Conservation (phyloP, 306 rosid genomes). For the Hippophae tibetana region DNA sequence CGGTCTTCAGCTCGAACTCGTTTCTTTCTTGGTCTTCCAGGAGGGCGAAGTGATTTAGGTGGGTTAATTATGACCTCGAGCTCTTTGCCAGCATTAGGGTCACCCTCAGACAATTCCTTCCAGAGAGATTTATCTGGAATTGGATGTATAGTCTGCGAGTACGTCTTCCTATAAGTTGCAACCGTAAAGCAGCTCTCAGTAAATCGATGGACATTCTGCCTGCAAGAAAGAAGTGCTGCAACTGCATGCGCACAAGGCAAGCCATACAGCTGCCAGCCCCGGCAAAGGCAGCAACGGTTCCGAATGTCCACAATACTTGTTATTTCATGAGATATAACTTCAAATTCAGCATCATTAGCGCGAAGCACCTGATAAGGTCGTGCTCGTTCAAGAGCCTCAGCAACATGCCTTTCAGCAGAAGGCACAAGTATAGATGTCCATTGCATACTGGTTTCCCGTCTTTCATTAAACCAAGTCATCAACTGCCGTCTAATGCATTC, state of each 20-base stretch:
- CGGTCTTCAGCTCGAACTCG: constrained; percentile 83
- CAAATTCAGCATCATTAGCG: constrained; percentile 84
- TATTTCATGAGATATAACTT: constrained; percentile 73
- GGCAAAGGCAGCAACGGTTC: constrained; percentile 68
- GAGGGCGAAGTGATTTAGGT: constrained; percentile 79
- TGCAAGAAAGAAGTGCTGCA: constrained; percentile 78
- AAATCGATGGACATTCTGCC: constrained; percentile 82
- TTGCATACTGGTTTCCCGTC: constrained; percentile 82
- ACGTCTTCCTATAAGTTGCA: constrained; percentile 75
- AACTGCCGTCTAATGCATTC: constrained; percentile 82
- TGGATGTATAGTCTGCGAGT: constrained; percentile 83
- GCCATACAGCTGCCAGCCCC: constrained; percentile 86
- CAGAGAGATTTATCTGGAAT: constrained; percentile 78
- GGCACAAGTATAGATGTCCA: constrained; percentile 87
- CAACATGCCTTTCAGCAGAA: constrained; percentile 63
- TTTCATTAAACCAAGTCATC: constrained; percentile 87
- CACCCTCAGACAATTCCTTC: constrained; percentile 60
- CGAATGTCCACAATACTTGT: constrained; percentile 64
- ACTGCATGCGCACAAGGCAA: constrained; percentile 89
- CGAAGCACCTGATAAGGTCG: constrained; percentile 81
- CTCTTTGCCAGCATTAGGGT: constrained; percentile 30
- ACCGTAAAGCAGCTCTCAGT: constrained; percentile 84
- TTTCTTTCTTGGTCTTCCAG: constrained; percentile 77
- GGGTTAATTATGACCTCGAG: constrained; percentile 48
- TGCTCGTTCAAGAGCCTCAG: constrained; percentile 73